Conservation (phyloP, 129 eudicot species). For the Flaveria robusta region DNA sequence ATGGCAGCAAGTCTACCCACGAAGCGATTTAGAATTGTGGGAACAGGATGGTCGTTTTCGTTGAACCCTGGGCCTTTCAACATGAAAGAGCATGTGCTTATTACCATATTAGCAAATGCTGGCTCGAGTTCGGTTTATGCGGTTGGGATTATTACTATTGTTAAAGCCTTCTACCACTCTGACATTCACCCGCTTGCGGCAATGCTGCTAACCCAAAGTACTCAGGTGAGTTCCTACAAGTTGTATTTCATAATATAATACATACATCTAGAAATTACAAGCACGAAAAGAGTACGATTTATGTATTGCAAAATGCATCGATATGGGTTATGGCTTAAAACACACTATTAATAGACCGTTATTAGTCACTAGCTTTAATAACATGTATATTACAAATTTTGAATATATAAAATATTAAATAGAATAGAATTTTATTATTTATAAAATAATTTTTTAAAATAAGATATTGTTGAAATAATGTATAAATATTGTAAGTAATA, state of each 20-base stretch:
- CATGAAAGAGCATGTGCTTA: constrained; percentile 79
- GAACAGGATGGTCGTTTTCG: constrained; percentile 61
- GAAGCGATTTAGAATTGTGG: constrained; percentile 31
- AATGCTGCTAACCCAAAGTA: constrained; percentile 58
- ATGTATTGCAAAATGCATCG: too few relatives aligned
- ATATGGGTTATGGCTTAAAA: too few relatives aligned
- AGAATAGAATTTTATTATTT: too few relatives aligned
- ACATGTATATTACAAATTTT: too few relatives aligned
- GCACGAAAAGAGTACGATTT: too few relatives aligned
- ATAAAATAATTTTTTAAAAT: too few relatives aligned
- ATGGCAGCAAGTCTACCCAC: constrained; percentile 70
- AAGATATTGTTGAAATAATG: too few relatives aligned
- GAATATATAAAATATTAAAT: too few relatives aligned
- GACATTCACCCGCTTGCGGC: constrained; percentile 63
- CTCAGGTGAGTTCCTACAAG: constrained; percentile 47
- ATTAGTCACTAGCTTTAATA: too few relatives aligned
- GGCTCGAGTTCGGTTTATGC: constrained; percentile 62
- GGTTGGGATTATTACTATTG: constrained; percentile 60
- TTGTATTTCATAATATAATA: background rate
- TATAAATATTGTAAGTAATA: too few relatives aligned
- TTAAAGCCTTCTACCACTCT: constrained; percentile 71
- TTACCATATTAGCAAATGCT: constrained; percentile 78
- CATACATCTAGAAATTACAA: too few relatives aligned
- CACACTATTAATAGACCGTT: too few relatives aligned
- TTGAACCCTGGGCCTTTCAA: constrained; percentile 88